Percentiles rank a stretch among this genome's conserved stretches.
These are phyloP conservation scores for Paradendryphiella salina DNA, from an alignment of 2,329 filamentous ascomycete species.

Conservation along the genomic window DNA sequence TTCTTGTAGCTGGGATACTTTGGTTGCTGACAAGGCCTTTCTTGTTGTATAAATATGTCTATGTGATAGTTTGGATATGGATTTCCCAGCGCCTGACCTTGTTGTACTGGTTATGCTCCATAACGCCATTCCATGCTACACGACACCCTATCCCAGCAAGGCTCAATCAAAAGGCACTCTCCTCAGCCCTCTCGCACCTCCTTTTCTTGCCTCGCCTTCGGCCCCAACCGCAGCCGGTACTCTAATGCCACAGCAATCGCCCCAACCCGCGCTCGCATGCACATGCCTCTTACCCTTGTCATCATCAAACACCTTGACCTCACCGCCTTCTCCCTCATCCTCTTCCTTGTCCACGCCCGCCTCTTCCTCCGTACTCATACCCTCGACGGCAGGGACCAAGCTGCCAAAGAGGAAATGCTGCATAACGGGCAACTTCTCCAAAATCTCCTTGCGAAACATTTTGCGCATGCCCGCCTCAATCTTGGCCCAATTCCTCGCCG, in stretches of 20 bases:
- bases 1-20: neutral
- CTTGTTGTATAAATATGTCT: neutral
- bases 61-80: too few relatives aligned
- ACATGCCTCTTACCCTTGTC: slow-evolving; percentile 69
- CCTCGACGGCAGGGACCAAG: slow-evolving; percentile 75
- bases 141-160: neutral
- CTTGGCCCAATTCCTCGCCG: slow-evolving; percentile 86
- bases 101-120: too few relatives aligned
- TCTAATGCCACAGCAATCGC: slow-evolving; percentile 97
- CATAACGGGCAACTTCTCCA: slow-evolving; percentile 95
- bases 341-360: slow-evolving; percentile 51
- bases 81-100: too few relatives aligned
- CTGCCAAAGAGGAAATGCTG: slow-evolving; percentile 96
- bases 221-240: slow-evolving; percentile 93
- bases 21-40: neutral
- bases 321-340: slow-evolving; percentile 51
- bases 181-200: slow-evolving; percentile 62
- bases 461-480: slow-evolving; percentile 93
- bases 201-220: slow-evolving; percentile 83
- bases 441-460: slow-evolving; percentile 93
- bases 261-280: slow-evolving; percentile 73
- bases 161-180: slow-evolving; percentile 78
- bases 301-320: slow-evolving; percentile 62
- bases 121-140: too few relatives aligned
- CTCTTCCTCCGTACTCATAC: slow-evolving; percentile 70